Evolutionary conservation across 331 rosid genomes (phyloP), one percentile per base, ranked within the genome.

Genomic region (Dryas integrifolia): DNA sequence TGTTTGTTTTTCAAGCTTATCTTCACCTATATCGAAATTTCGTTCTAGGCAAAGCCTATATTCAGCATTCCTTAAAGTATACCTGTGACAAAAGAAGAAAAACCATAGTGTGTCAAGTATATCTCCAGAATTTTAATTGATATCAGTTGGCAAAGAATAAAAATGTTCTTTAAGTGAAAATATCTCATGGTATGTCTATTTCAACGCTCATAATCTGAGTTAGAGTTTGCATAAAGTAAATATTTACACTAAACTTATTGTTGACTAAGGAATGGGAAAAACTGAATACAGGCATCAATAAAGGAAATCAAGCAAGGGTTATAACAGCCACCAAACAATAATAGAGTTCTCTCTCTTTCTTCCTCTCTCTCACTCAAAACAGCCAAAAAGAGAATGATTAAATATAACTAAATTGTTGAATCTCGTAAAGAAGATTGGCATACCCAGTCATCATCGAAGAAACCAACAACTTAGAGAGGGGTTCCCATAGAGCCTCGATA

Each of bases 381-480:
- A 67, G 45, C 55, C 0, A 8, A 30, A 66, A 0, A 11, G 6
- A 48, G 43, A 68, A 39, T 50, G 9, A 40, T 9, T 3, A 38
- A 68, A 9, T 9, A 67, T 30, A 15, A 15, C 6, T 51, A 50
- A 40, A 4, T 10, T 51, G n/a, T 52, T 9, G 62, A 2, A 39
- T 21, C 11, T 44, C 41, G 70, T 21, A 40, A 7, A 66, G 44
- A 75, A 26, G 16, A 49, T 49, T 49, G 66, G 82, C 83, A 65
- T 74, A 91, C 97, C 98, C 98, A 2, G 98, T 94, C 92, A 91
- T 89, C 89, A 94, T 88, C 15, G 98, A 94, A 81, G 97, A 91
- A 85, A 91, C 78, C 58, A 94, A 85, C 80, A 94, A 79, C 85
- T 85, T 91, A 61, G 98, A 94, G 52, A 94, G 88, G 26, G 98